Percentiles rank a stretch among this genome's conserved stretches.
Evolutionary conservation across 768 basidiomycete genomes (phyloP).

Genomic region (Pilatotrama ljubarskyi): DNA sequence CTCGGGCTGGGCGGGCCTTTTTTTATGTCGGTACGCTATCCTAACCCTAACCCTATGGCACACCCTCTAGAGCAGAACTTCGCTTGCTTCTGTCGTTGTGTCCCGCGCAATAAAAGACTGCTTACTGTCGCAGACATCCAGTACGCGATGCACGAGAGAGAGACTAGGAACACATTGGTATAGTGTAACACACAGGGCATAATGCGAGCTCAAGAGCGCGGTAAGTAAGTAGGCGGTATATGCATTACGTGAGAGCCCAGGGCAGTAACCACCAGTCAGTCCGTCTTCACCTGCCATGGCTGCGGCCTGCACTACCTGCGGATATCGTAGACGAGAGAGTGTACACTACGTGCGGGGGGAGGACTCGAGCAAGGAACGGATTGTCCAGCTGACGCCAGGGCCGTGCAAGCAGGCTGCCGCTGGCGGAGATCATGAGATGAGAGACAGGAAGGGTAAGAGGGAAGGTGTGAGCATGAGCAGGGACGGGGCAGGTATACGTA

Average conservation of each 20-base stretch:
- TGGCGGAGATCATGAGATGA: constrained; percentile 1
- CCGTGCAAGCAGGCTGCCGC: constrained; percentile 10
- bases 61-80: too few species aligned
- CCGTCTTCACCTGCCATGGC: neutral
- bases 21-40: constrained; percentile 1
- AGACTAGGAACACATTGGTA: constrained; percentile 13
- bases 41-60: constrained; percentile 22
- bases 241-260: neutral
- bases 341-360: neutral
- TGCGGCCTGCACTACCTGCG: neutral
- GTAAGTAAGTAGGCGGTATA: neutral
- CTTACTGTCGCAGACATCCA: too few species aligned
- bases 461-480: neutral
- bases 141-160: neutral
- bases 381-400: constrained; percentile 8
- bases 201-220: neutral
- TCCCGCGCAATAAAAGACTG: too few species aligned
- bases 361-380: neutral
- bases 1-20: constrained; percentile 27
- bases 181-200: constrained; percentile 8
- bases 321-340: neutral
- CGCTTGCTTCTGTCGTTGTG: neutral
- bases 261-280: neutral
- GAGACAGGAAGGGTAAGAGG: neutral
- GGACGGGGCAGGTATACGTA: neutral